A percentile compares a stretch with the other conserved stretches of the same genome.
Conservation (phyloP, 78 protist species). For the Salpingoeca rosetta region DNA sequence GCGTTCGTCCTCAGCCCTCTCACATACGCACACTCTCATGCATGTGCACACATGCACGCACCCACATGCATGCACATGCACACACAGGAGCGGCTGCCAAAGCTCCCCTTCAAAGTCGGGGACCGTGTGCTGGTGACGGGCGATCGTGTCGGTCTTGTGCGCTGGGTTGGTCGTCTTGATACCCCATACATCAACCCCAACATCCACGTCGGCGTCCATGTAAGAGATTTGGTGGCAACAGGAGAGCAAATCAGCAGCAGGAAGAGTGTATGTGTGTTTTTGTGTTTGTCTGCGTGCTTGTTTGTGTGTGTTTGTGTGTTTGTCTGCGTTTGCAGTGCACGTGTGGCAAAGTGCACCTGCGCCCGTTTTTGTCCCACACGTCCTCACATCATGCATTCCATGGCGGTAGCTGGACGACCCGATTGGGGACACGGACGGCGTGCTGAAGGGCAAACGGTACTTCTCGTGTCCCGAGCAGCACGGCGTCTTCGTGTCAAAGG, state of each 20-base stretch:
- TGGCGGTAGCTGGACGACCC: neutral
- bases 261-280: neutral
- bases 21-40: too few relatives aligned
- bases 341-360: neutral
- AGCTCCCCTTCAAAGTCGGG: too few relatives aligned
- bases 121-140: neutral
- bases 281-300: neutral
- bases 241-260: neutral
- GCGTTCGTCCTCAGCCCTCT: too few relatives aligned
- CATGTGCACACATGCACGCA: too few relatives aligned
- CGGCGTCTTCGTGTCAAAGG: too few relatives aligned
- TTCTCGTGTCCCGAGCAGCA: neutral
- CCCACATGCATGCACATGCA: too few relatives aligned
- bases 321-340: neutral
- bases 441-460: neutral
- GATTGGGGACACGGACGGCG: neutral
- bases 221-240: neutral
- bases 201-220: neutral
- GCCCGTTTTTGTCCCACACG: too few relatives aligned
- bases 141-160: neutral
- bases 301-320: neutral
- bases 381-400: neutral
- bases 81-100: too few relatives aligned
- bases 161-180: neutral
- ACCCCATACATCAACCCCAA: neutral